A percentile compares a stretch with the other conserved stretches of the same genome.
Evolutionary conservation across 2,329 filamentous ascomycete genomes (phyloP).

Genomic region (Xylaria sp.): DNA sequence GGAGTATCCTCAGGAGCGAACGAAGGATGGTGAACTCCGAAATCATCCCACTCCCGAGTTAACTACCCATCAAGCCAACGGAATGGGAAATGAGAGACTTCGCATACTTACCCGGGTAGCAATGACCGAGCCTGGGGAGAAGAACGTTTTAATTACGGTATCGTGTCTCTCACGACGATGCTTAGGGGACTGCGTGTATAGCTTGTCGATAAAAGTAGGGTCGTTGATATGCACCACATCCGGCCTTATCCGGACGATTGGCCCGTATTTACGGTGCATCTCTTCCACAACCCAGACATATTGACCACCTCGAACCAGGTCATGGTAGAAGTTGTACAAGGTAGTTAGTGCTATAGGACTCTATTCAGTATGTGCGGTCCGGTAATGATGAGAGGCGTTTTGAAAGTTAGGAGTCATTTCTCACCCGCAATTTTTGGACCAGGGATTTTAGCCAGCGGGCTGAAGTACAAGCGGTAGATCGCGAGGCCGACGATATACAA

Average conservation of each 20-base stretch:
- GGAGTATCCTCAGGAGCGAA: no score
- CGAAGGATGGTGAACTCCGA: no score
- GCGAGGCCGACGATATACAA: constrained; percentile 12
- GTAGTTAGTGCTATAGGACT: constrained; percentile 18
- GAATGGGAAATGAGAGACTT: no score
- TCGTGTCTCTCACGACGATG: constrained; percentile 23
- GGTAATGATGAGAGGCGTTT: neutral
- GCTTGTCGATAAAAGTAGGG: constrained; percentile 30
- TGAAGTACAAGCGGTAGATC: constrained; percentile 32
- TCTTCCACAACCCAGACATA: constrained; percentile 31
- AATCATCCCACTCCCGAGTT: no score
- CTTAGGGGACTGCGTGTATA: constrained; percentile 30
- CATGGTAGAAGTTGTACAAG: constrained; percentile 31
- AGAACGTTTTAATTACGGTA: constrained; percentile 20
- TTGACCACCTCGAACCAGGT: constrained; percentile 29
- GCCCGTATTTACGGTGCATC: constrained; percentile 33
- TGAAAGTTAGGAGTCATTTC: neutral
- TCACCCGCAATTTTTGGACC: constrained; percentile 33
- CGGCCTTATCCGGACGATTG: constrained; percentile 32
- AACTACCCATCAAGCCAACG: no score
- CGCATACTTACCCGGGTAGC: no score
- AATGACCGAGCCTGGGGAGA: constrained; percentile 24
- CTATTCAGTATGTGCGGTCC: neutral
- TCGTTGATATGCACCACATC: constrained; percentile 39
- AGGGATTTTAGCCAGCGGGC: constrained; percentile 30